Evolutionary conservation across 78 protist species (phyloP), one percentile per base, ranked within the genome.

Genomic region (Dictyostelium capitatum): DNA sequence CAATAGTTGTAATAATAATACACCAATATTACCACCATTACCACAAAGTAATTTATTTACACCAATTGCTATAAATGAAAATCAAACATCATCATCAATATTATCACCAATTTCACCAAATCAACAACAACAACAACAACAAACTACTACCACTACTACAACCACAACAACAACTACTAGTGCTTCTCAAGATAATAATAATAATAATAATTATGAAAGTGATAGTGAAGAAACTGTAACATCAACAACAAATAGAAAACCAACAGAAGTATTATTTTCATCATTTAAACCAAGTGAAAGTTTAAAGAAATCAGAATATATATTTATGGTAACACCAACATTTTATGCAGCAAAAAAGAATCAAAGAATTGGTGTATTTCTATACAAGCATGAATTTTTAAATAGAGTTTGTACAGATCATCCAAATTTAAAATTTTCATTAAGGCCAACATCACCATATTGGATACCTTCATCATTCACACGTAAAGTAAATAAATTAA

Each of bases 261-360:
- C 12, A 15, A 37, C 1, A 19, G 70, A 54, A 0, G n/a, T 46
- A 23, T 37, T 79, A n/a, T 80, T 80, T 80, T 12, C 59, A 30
- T 62, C 78, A 7, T 80, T 62, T 46, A 12, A 48, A 37, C 87
- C 87, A 62, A 56, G 37, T 30, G 48, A 17, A 11, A 20, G 47
- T 56, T 62, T 83, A 47, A 25, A 30, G 15, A 59, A 12, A 5
- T 87, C 93, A 6, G 28, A 20, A 9, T 78, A 65, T 46, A 5
- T 37, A 11, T 87, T 87, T 47, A 53, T 75, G 50, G 67, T 64
- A 30, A 87, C 93, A 56, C 93, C 93, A 20, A 87, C 75, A 37
- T 87, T 48, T 62, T 87, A 77, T 48, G 93, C 93, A 3, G 83
- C 93, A 8, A 87, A 87, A 50, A 87, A 87, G 84, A 87, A 77